Conservation (phyloP, 139 green algal genomes). For the Closterium sp. region DNA sequence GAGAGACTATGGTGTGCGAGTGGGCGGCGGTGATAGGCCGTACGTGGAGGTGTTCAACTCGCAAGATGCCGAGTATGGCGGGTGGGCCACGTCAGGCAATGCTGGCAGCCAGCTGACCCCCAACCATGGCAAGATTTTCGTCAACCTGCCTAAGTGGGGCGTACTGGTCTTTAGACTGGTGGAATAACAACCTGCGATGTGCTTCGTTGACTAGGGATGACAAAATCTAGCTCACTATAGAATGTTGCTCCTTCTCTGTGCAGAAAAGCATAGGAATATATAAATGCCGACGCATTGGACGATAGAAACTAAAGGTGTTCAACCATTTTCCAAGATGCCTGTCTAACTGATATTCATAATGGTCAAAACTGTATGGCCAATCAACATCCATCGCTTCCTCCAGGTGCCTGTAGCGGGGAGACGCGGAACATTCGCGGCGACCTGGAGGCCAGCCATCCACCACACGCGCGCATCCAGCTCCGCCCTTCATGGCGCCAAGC, state of each 20-base stretch:
- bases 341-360: too few species aligned
- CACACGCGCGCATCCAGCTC: not conserved
- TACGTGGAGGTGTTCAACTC: slow-evolving; percentile 51
- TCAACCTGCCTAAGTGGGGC: slow-evolving; percentile 50
- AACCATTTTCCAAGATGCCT: too few species aligned
- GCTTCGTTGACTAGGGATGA: too few species aligned
- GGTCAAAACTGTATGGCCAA: too few species aligned
- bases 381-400: not conserved
- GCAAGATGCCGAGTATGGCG: slow-evolving; percentile 41
- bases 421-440: not conserved
- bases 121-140: slow-evolving; percentile 9
- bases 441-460: not conserved
- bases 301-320: too few species aligned
- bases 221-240: too few species aligned
- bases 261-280: too few species aligned
- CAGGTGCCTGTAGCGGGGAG: not conserved
- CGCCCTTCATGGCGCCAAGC: too few species aligned
- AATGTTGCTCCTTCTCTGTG: too few species aligned
- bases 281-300: too few species aligned
- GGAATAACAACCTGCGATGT: not conserved
- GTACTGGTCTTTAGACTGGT: slow-evolving; percentile 31
- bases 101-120: not conserved
- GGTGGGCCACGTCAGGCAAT: slow-evolving; percentile 49
- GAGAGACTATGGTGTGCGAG: slow-evolving; percentile 20
- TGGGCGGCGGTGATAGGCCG: not conserved